Conservation (phyloP, 2,329 filamentous ascomycete species). For the Diaporthe sp. region DNA sequence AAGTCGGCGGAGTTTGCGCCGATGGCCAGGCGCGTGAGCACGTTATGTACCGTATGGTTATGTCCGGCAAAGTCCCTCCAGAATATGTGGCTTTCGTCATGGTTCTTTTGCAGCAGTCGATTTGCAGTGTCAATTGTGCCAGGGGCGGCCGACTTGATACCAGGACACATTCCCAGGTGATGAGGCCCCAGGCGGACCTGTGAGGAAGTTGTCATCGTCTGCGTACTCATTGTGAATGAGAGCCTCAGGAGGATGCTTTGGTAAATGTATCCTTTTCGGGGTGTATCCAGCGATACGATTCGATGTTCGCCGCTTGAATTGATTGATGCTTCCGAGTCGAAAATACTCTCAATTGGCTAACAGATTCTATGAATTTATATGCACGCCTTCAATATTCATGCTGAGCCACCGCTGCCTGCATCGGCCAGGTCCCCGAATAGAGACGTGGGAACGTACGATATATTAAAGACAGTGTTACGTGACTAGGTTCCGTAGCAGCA, state of each 20-base stretch:
- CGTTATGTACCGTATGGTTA: conserved; percentile 75
- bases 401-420: background rate
- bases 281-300: background rate
- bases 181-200: conserved; percentile 10
- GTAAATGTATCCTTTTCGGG: background rate
- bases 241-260: background rate
- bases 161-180: conserved; percentile 4
- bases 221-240: background rate
- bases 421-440: no score
- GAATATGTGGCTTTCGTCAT: conserved; percentile 27
- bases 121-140: conserved; percentile 3
- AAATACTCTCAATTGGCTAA: background rate
- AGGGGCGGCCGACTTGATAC: background rate
- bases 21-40: conserved; percentile 82
- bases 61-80: conserved; percentile 22
- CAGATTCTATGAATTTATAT: background rate
- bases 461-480: background rate
- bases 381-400: no score
- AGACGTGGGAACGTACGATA: background rate
- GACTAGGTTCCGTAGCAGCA: background rate
- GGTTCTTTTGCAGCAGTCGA: conserved; percentile 28
- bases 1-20: conserved; percentile 63
- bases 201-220: conserved; percentile 1
- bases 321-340: background rate
- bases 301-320: background rate